phyloP scores from a whole-genome alignment of 2,329 filamentous ascomycete species.

The Diaporthe ampelina region DNA sequence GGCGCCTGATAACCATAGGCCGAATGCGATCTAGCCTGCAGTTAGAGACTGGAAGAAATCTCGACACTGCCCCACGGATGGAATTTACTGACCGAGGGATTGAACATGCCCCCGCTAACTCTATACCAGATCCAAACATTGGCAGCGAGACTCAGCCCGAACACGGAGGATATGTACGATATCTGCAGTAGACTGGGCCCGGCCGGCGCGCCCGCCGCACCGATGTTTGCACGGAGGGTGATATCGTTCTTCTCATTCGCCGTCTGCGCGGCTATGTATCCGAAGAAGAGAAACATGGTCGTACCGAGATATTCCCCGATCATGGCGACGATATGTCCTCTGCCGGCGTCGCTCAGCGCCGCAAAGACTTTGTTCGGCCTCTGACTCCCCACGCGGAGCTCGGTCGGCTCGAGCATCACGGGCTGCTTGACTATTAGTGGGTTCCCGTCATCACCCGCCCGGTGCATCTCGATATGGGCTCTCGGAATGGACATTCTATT shows the following conservation, averaged over 20 bases:
- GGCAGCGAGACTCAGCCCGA: constrained; percentile 30
- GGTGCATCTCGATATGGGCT: constrained; percentile 29
- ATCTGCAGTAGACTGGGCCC: constrained; percentile 35
- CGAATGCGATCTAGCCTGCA: constrained; percentile 52
- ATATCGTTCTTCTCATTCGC: constrained; percentile 33
- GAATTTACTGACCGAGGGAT: constrained; percentile 27
- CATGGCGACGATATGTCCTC: constrained; percentile 28
- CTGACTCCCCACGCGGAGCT: background rate
- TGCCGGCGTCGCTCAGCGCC: constrained; percentile 1
- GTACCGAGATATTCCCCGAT: constrained; percentile 33
- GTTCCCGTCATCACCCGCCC: background rate
- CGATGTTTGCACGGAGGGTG: constrained; percentile 16
- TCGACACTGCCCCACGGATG: too few species aligned
- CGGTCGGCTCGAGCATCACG: constrained; percentile 25
- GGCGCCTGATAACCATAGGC: constrained; percentile 60
- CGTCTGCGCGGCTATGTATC: constrained; percentile 30
- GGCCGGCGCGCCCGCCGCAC: background rate
- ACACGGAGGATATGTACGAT: constrained; percentile 41
- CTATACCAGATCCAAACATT: constrained; percentile 36
- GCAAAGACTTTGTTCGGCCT: constrained; percentile 12
- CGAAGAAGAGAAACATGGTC: constrained; percentile 35
- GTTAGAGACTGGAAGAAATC: background rate
- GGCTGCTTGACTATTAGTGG: constrained; percentile 23
- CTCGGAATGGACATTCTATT: constrained; percentile 17
- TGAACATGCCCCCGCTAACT: constrained; percentile 36